Percentiles rank a stretch among this genome's conserved stretches.
Conservation (phyloP, 2,329 filamentous ascomycete genomes). For the Fusarium clavum region DNA sequence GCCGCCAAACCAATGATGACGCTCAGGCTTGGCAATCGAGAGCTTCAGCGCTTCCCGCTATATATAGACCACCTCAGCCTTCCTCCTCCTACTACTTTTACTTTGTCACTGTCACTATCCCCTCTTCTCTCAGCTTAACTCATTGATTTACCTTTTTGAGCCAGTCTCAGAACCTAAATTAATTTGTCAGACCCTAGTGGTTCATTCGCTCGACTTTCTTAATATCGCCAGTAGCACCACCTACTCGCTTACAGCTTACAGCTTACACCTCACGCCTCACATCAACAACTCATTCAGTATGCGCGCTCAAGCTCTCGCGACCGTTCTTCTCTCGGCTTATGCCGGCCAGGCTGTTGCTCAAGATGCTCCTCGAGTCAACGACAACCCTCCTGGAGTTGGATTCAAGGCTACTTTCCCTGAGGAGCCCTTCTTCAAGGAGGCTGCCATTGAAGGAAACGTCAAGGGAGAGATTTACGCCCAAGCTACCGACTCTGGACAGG, state of each 20-base stretch:
- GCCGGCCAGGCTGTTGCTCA: constrained; percentile 47
- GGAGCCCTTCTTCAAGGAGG: constrained; percentile 61
- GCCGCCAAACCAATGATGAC: constrained; percentile 24
- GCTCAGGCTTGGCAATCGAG: constrained; percentile 11
- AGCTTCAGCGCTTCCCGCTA: constrained; percentile 32
- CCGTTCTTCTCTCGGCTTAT: constrained; percentile 46
- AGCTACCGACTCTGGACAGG: constrained; percentile 61
- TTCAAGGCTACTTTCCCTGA: constrained; percentile 69
- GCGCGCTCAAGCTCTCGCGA: constrained; percentile 39
- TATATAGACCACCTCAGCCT: constrained; percentile 31
- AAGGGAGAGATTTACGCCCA: constrained; percentile 63
- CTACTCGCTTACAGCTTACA: constrained; percentile 19
- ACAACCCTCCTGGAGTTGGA: constrained; percentile 66
- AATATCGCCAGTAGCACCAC: constrained; percentile 3
- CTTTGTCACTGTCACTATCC: constrained; percentile 7
- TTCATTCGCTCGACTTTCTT: constrained; percentile 24
- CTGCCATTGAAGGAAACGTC: constrained; percentile 63
- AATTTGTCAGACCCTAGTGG: constrained; percentile 25
- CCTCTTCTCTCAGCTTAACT: constrained; percentile 6
- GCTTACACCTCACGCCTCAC: neutral
- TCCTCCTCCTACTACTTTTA: constrained; percentile 7
- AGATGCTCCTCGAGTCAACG: constrained; percentile 62
- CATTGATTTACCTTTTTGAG: constrained; percentile 29
- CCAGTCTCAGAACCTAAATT: constrained; percentile 23
- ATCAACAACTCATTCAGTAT: constrained; percentile 30